Base-by-base conservation (phyloP, 495 filamentous ascomycete genomes). In the Penicillium ucsense region DNA sequence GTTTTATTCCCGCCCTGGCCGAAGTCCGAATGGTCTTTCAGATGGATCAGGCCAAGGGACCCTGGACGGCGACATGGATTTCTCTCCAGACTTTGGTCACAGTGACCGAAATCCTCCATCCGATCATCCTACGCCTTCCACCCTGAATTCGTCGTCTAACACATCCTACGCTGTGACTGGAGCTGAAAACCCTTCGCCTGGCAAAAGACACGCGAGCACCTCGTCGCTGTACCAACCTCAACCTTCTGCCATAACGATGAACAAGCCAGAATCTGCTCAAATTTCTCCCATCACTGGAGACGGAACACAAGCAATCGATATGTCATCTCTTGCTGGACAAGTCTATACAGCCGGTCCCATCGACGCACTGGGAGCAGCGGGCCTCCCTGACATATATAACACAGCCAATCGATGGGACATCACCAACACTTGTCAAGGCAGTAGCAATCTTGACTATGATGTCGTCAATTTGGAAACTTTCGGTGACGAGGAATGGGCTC, bases 401-500 rank as follows among this genome's bases (percentile, higher is more conserved):
- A 51, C 59, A 12, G 44, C 60, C 28, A 35, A 61, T 35, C 35
- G 46, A 5, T 65, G 64, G 63, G 60, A 68, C 29, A 46, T 63
- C 39, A 29, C 56, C n/a, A 44, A 51, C 0, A 38, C 53, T 3
- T 48, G 41, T 41, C 32, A 53, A 1, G 58, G 53, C 8, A 11
- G 50, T 11, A 46, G 44, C 32, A 55, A 51, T 35, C 36, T 51
- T 32, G 57, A 60, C 40, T 54, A 62, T 35, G 55, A 47, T 9
- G 48, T 35, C 38, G 8, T 56, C 3, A 54, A 53, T 6, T 48
- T 67, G 11, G 58, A 65, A 30, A 38, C 52, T 6, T 50, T 70
- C 31, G 63, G 40, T 42, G 63, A 64, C 8, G 57, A 56, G 10
- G 67, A 72, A 36, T 70, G 67, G 64, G 64, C 64, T 2, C 61